Evolutionary conservation across 306 rosid species (phyloP).

Genomic region (Styphnolobium japonicum): DNA sequence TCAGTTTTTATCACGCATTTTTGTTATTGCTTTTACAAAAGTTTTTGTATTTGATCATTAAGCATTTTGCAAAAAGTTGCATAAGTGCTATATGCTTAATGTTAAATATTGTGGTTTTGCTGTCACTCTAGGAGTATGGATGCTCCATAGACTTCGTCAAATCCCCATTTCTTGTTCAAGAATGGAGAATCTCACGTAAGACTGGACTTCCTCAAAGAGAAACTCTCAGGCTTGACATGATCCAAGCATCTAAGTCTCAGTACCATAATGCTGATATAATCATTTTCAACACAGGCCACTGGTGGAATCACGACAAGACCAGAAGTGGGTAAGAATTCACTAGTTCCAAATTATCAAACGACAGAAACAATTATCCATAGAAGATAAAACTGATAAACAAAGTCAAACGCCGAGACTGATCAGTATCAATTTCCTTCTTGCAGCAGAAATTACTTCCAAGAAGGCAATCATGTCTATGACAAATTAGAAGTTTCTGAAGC

Average conservation of each 20-base stretch:
- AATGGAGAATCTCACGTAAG: constrained; percentile 21
- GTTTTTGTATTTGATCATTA: background rate
- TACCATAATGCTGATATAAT: constrained; percentile 41
- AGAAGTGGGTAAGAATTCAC: constrained; percentile 25
- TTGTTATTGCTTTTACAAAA: background rate
- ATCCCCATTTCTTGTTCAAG: constrained; percentile 43
- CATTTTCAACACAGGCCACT: constrained; percentile 46
- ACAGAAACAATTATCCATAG: background rate
- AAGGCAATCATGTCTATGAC: constrained; percentile 33
- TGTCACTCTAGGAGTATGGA: constrained; percentile 30
- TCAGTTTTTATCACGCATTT: background rate
- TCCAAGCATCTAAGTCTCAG: constrained; percentile 36
- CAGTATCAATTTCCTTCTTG: background rate
- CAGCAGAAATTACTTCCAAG: constrained; percentile 40
- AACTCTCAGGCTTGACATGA: constrained; percentile 41
- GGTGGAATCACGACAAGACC: constrained; percentile 48
- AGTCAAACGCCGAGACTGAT: background rate
- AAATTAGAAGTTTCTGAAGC: constrained; percentile 34
- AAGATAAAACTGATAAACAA: background rate
- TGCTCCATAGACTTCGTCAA: constrained; percentile 41
- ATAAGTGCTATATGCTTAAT: background rate
- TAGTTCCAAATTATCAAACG: background rate
- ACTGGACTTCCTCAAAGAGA: constrained; percentile 15
- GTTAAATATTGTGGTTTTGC: background rate
- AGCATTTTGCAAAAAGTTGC: background rate